Evolutionary conservation across 2,329 filamentous ascomycete genomes (phyloP), one percentile per base, ranked within the genome.

Genomic region (Colletotrichum euphorbiae): DNA sequence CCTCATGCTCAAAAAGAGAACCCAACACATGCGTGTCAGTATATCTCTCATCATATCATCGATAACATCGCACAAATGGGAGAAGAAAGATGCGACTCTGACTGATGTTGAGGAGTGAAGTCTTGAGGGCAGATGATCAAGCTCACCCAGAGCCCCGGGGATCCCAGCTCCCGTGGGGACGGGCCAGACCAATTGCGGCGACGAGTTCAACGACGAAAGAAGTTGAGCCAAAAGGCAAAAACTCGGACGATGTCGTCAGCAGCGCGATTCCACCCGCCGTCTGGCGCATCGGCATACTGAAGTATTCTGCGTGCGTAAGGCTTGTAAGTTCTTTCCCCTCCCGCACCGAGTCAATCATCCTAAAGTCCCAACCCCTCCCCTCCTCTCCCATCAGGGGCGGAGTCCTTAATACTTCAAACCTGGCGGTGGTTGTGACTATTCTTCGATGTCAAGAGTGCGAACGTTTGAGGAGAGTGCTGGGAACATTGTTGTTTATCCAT

Each of bases 191-290:
- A 43, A 24, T 42, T 21, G 43, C 15, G 21, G 28, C 31, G 19
- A 17, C 17, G 8, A n/a, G 4, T n/a, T 36, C 43, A 31, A 59
- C 17, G 5, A 51, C 28, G 38, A 46, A 31, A 24, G 19, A 21
- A 13, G 11, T 46, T 17, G 31, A 8, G 33, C 5, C n/a, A 59
- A 59, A 21, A 59, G 1, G 56, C n/a, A 59, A 59, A 46, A n/a
- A n/a, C n/a, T 42, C 28, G 28, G 42, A 42, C n/a, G 24, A 61
- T 55, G 59, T 21, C 46, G 45, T 61, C 36, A 65, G 11, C 46
- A 52, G 28, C 62, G 15, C 28, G 40, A 7, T 11, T 48, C 11
- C 46, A 21, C 50, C 28, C 48, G 48, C 17, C 28, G n/a, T 51
- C 12, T 52, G 24, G 24, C n/a, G 52, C 52, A 36, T 17, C 33